Conservation (phyloP, 768 basidiomycete species). For the Mrakia frigida region DNA sequence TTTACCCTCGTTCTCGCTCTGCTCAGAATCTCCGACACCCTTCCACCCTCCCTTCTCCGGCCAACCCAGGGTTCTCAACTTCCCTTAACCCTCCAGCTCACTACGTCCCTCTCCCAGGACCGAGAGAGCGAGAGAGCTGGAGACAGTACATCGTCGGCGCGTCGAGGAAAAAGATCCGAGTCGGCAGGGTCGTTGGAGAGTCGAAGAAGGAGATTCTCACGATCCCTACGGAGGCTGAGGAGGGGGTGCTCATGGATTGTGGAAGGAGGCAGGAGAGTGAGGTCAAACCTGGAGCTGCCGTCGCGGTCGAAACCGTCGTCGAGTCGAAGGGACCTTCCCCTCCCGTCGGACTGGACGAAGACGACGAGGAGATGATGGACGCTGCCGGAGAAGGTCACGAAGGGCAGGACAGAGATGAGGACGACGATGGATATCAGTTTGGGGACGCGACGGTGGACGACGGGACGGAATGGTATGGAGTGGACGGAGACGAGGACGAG, state of each 20-base stretch:
- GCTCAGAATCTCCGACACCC: slow-evolving; percentile 1
- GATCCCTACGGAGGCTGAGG: background rate
- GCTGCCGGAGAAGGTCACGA: background rate
- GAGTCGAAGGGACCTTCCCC: background rate
- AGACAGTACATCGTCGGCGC: slow-evolving; percentile 13
- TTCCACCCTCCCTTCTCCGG: background rate
- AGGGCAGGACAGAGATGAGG: background rate
- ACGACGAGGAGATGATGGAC: background rate
- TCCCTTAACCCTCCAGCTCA: slow-evolving; percentile 6
- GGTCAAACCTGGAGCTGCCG: background rate
- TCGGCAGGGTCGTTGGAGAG: background rate
- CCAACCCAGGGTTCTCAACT: slow-evolving; percentile 12
- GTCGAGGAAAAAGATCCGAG: background rate
- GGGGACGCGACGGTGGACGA: background rate
- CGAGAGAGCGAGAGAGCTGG: background rate
- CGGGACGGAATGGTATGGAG: background rate
- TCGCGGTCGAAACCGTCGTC: background rate
- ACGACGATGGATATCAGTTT: background rate
- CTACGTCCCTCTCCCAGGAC: slow-evolving; percentile 7
- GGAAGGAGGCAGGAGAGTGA: no score
- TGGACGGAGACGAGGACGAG: slow-evolving; percentile 5
- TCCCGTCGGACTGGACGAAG: background rate
- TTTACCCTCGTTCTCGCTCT: background rate
- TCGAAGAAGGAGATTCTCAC: background rate
- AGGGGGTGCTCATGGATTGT: no score